phyloP scores from a whole-genome alignment of 768 basidiomycete species.

The Wakefieldia striispora region DNA sequence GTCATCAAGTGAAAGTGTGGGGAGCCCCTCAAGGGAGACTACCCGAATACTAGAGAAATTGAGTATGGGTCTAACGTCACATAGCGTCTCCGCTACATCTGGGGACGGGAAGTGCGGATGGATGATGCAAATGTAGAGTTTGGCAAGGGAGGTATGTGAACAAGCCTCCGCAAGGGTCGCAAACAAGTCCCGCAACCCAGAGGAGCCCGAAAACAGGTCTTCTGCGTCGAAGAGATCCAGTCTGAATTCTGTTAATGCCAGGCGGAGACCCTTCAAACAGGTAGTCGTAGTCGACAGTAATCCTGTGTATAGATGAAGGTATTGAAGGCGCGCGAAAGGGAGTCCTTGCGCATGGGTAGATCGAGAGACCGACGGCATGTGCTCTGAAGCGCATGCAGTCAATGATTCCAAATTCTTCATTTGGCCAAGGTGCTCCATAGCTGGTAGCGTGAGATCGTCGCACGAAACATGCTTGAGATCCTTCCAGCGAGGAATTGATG shows the following conservation, averaged over 20 bases:
- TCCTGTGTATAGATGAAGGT: slow-evolving; percentile 21
- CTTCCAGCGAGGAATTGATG: slow-evolving; percentile 19
- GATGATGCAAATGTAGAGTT: slow-evolving; percentile 16
- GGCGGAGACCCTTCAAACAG: slow-evolving; percentile 7
- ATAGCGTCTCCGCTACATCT: background rate
- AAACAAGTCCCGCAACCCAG: slow-evolving; percentile 13
- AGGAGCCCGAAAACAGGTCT: slow-evolving; percentile 7
- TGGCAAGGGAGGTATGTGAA: slow-evolving; percentile 4
- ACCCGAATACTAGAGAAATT: slow-evolving; percentile 12
- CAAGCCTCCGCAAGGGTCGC: slow-evolving; percentile 11
- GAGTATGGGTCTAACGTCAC: slow-evolving; percentile 15
- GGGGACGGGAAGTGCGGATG: slow-evolving; percentile 8
- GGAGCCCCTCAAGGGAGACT: slow-evolving; percentile 17
- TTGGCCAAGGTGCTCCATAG: slow-evolving; percentile 18
- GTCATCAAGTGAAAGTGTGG: slow-evolving; percentile 14
- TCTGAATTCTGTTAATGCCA: slow-evolving; percentile 16
- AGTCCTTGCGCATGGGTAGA: background rate
- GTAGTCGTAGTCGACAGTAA: slow-evolving; percentile 8
- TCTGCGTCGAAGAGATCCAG: slow-evolving; percentile 21
- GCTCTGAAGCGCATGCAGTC: slow-evolving; percentile 11
- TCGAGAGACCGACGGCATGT: slow-evolving; percentile 9
- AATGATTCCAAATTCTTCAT: slow-evolving; percentile 14
- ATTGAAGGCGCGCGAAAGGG: slow-evolving; percentile 10
- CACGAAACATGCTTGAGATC: slow-evolving; percentile 18
- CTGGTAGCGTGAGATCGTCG: slow-evolving; percentile 19